phyloP scores from a whole-genome alignment of 257 asterid genomes.

The Vinca minor region DNA sequence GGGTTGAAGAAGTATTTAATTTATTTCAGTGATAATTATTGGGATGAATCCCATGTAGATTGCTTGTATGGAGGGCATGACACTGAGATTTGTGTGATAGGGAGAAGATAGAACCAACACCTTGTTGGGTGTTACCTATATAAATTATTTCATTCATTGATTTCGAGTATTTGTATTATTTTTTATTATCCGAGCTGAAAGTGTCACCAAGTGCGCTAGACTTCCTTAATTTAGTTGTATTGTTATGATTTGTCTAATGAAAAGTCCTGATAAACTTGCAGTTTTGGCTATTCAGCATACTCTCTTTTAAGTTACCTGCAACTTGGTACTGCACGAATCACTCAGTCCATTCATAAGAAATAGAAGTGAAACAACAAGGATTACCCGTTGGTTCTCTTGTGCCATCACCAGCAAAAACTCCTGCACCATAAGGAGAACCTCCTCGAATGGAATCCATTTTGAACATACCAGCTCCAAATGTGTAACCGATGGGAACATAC shows the following conservation, averaged over 20 bases:
- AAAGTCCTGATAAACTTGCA: no score
- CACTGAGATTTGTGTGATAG: neutral
- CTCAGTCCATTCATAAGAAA: neutral
- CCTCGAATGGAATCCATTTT: conserved; percentile 62
- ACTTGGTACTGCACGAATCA: neutral
- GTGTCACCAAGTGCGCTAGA: no score
- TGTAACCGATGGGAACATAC: conserved; percentile 76
- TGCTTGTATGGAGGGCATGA: conserved; percentile 2
- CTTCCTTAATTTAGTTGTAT: no score
- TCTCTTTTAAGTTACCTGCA: neutral
- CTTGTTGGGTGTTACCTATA: neutral
- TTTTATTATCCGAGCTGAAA: no score
- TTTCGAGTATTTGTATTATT: no score
- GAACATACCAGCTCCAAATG: conserved; percentile 81
- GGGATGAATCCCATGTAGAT: neutral
- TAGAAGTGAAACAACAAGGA: neutral
- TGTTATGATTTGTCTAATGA: no score
- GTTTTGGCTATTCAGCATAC: no score
- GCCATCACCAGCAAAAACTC: conserved; percentile 39
- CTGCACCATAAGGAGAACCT: conserved; percentile 48
- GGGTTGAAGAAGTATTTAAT: neutral
- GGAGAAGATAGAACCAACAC: neutral
- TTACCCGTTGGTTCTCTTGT: conserved; percentile 29
- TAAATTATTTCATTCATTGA: neutral
- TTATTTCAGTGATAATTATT: neutral